phyloP scores from a whole-genome alignment of 208 protist species.

The Wallacemonas sp. region DNA sequence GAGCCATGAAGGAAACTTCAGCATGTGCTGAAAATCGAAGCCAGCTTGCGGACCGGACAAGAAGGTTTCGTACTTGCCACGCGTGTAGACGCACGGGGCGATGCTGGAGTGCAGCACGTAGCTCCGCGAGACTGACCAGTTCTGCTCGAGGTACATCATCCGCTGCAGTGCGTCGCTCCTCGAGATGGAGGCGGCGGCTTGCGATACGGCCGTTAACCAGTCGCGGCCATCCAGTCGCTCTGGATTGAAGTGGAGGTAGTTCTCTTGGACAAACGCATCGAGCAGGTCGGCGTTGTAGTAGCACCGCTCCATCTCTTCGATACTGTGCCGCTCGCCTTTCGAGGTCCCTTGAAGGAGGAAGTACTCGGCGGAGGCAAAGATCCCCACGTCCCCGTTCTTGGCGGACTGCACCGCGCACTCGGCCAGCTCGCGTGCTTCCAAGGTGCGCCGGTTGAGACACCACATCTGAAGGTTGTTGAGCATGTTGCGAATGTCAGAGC shows the following conservation, averaged over 20 bases:
- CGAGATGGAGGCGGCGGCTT: conserved; percentile 70
- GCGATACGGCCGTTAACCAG: conserved; percentile 48
- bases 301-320: conserved; percentile 74
- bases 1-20: conserved; percentile 89
- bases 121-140: conserved; percentile 82
- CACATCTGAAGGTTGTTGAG: conserved; percentile 97
- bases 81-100: conserved; percentile 70
- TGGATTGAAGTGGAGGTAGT: conserved; percentile 92
- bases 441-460: conserved; percentile 45
- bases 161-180: conserved; percentile 64
- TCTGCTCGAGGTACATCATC: conserved; percentile 88
- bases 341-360: conserved; percentile 82
- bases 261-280: conserved; percentile 95
- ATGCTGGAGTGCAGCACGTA: conserved; percentile 78
- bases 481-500: conserved; percentile 96
- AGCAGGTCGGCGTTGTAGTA: conserved; percentile 94
- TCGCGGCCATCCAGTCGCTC: conserved; percentile 20
- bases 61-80: conserved; percentile 89
- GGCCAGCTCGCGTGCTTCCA: conserved; percentile 67
- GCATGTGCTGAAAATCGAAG: conserved; percentile 79
- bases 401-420: conserved; percentile 62
- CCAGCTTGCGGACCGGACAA: conserved; percentile 61
- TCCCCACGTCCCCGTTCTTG: conserved; percentile 90
- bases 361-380: conserved; percentile 91
- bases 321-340: conserved; percentile 49